These are phyloP conservation scores for Thelonectria discophora DNA, from an alignment of 2,329 filamentous ascomycete species.

Conservation along the genomic window DNA sequence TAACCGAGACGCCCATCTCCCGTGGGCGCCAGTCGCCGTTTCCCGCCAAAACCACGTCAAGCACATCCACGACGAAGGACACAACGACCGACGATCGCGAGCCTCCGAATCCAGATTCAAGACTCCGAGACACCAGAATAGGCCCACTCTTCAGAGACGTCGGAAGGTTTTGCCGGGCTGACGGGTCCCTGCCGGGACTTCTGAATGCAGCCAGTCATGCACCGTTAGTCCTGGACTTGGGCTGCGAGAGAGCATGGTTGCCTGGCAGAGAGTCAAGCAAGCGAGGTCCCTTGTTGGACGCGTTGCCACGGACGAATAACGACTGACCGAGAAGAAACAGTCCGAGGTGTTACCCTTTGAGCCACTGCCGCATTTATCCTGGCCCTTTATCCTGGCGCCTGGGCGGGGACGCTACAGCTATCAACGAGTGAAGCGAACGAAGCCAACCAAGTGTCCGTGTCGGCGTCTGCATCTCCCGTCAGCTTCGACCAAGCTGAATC, in stretches of 20 bases:
- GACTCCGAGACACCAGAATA: not conserved
- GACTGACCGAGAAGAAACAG: constrained; percentile 8
- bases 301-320: constrained; percentile 2
- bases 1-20: not conserved
- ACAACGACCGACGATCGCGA: not conserved
- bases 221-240: constrained; percentile 14
- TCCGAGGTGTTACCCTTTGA: not conserved
- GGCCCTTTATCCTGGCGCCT: not conserved
- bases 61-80: not conserved
- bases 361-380: constrained; percentile 19
- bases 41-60: constrained; percentile 1
- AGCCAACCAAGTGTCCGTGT: not conserved
- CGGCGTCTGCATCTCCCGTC: too few species aligned
- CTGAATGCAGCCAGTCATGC: constrained; percentile 31
- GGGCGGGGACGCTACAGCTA: constrained; percentile 10
- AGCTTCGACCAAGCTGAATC: not conserved
- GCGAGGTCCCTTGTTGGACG: not conserved
- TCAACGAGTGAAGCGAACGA: constrained; percentile 1
- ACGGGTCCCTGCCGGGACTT: constrained; percentile 26
- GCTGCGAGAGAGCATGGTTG: constrained; percentile 5
- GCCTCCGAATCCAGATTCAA: constrained; percentile 7
- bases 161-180: constrained; percentile 12
- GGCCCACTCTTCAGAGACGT: not conserved
- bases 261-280: not conserved
- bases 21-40: not conserved